A percentile compares a stretch with the other conserved stretches of the same genome.
phyloP scores from a whole-genome alignment of 345 rosid species.

The Xanthoceras sorbifolium region DNA sequence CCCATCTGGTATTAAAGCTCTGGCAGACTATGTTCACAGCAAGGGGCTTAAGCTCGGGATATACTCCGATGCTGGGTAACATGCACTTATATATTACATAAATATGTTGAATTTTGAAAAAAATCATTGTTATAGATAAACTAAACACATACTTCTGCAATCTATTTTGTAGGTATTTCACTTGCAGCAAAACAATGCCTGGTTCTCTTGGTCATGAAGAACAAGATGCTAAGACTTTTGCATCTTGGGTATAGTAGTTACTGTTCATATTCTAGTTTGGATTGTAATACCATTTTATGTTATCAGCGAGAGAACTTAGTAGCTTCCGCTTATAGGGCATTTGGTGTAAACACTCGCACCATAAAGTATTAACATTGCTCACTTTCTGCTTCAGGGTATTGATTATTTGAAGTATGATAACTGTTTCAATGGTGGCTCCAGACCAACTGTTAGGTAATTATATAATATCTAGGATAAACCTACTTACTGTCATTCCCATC shows the following conservation, averaged over 20 bases:
- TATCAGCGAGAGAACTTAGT: neutral
- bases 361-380: neutral
- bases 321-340: neutral
- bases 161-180: constrained; percentile 52
- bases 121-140: neutral
- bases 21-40: constrained; percentile 80
- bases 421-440: constrained; percentile 63
- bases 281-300: neutral
- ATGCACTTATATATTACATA: neutral
- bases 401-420: constrained; percentile 96
- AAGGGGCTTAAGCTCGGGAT: constrained; percentile 94
- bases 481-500: neutral
- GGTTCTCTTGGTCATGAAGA: constrained; percentile 92
- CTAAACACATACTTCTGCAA: neutral
- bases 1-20: constrained; percentile 81
- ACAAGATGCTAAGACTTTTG: constrained; percentile 89
- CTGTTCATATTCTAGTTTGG: constrained; percentile 6
- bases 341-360: neutral
- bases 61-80: constrained; percentile 89
- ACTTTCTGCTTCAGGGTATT: constrained; percentile 54
- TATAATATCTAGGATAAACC: neutral
- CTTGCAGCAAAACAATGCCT: constrained; percentile 89
- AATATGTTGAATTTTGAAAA: neutral
- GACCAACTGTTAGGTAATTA: constrained; percentile 66
- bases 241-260: constrained; percentile 65